These are phyloP conservation scores for Mycena rebaudengoi DNA, from an alignment of 768 basidiomycete genomes.

Conservation along the genomic window DNA sequence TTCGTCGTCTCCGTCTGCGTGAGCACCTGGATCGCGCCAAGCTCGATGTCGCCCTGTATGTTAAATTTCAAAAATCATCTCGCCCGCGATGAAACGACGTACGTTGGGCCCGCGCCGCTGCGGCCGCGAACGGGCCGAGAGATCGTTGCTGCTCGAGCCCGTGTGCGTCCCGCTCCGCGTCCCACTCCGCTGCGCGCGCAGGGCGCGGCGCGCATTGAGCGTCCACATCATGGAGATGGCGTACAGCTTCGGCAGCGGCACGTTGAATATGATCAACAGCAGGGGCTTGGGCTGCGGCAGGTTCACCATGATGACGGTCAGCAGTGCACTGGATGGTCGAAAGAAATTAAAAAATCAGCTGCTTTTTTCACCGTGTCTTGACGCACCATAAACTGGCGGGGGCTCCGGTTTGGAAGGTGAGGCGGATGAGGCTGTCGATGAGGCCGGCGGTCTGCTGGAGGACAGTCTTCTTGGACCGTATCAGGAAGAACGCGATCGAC, in stretches of 20 bases:
- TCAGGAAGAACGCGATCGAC: slow-evolving; percentile 38
- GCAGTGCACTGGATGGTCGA: slow-evolving; percentile 36
- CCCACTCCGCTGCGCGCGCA: slow-evolving; percentile 29
- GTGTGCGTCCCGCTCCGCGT: slow-evolving; percentile 22
- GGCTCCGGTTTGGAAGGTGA: slow-evolving; percentile 42
- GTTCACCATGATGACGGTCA: slow-evolving; percentile 41
- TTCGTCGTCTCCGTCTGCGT: slow-evolving; percentile 34
- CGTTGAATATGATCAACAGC: slow-evolving; percentile 40
- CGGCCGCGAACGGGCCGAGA: slow-evolving; percentile 17
- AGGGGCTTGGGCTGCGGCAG: slow-evolving; percentile 32
- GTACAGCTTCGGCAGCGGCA: slow-evolving; percentile 42
- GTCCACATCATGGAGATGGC: slow-evolving; percentile 50
- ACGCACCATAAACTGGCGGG: slow-evolving; percentile 45
- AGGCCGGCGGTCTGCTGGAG: slow-evolving; percentile 40
- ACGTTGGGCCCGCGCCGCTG: not conserved
- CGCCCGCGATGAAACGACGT: not conserved
- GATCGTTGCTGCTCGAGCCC: slow-evolving; percentile 21
- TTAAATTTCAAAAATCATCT: not conserved
- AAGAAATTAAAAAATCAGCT: not conserved
- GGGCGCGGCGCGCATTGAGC: slow-evolving; percentile 38
- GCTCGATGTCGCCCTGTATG: slow-evolving; percentile 29
- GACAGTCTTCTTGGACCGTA: slow-evolving; percentile 37
- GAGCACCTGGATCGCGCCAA: slow-evolving; percentile 31
- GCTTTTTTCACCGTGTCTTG: not conserved
- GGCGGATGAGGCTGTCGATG: slow-evolving; percentile 37